Conservation (phyloP, 768 basidiomycete genomes). For the Macrocybe gigantea region DNA sequence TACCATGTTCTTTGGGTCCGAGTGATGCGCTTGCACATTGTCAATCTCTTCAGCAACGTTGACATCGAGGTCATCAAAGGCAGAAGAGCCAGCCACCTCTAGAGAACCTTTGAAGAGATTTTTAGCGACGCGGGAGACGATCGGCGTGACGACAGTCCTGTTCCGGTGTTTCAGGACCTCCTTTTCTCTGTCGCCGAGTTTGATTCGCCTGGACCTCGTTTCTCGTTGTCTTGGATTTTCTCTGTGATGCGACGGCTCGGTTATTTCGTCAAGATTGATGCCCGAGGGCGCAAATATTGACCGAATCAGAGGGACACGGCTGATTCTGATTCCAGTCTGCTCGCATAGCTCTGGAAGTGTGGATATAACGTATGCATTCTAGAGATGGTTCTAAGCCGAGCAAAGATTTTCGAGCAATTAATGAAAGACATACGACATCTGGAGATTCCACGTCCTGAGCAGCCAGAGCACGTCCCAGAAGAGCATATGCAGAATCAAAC, state of each 20-base stretch:
- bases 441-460: slow-evolving; percentile 37
- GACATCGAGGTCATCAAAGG: slow-evolving; percentile 22
- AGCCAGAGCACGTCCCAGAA: slow-evolving; percentile 39
- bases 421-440: slow-evolving; percentile 34
- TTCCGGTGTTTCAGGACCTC: slow-evolving; percentile 21
- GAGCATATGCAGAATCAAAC: slow-evolving; percentile 19
- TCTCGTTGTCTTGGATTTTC: background rate
- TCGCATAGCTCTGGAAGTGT: slow-evolving; percentile 32
- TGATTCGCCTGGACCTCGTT: slow-evolving; percentile 17
- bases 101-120: slow-evolving; percentile 43
- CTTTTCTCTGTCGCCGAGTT: slow-evolving; percentile 11
- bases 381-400: background rate
- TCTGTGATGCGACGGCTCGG: background rate
- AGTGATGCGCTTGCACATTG: slow-evolving; percentile 20
- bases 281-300: slow-evolving; percentile 13
- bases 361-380: slow-evolving; percentile 41
- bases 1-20: slow-evolving; percentile 25
- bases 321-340: slow-evolving; percentile 22
- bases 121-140: slow-evolving; percentile 38
- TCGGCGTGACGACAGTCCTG: slow-evolving; percentile 38
- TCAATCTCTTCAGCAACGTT: slow-evolving; percentile 21
- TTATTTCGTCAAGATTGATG: too few relatives aligned
- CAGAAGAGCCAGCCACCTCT: slow-evolving; percentile 25
- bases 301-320: slow-evolving; percentile 36
- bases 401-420: background rate